Evolutionary conservation across 805 yeast genomes (phyloP), one percentile per base, ranked within the genome.

Genomic region (Lachancea lanzarotensis): DNA sequence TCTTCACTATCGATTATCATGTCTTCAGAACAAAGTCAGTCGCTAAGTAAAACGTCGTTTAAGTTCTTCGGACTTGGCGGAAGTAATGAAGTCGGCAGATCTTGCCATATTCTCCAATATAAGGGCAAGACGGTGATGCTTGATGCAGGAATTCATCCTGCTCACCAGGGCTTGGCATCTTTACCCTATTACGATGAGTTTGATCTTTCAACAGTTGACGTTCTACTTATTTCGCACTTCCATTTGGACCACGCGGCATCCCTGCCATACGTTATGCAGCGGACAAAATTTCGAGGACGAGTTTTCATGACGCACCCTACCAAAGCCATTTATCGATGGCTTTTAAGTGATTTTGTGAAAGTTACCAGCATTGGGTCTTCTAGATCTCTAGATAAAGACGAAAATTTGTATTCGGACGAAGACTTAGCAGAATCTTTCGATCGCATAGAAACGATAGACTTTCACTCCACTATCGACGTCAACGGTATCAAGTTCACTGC

Each of bases 221-320:
- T 93, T 12, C 65, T 93, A 17, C 71, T 93, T 43, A 85, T 93
- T 49, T 85, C 95, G 54, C 99, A 93, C 65, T 93, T 93, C 73
- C 99, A 93, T 66, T 72, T 93, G 60, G 99, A 93, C 62, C 99
- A 93, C 65, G 98, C 98, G 1, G 99, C 98, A 0, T 88, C 97
- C 0, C 72, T 93, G 45, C 99, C 99, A 0, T 93, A 90, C 59
- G 98, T 93, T 37, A 89, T 93, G 97, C 96, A 89, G 57, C 95
- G 89, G 57, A 93, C 99, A 0, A 84, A 76, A 52, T 93, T 93
- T 71, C 82, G 80, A 58, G 99, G 99, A 2, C 76, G 96, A 40
- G 98, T 93, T 4, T 91, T 91, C 63, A 93, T 93, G 99, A 93
- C 99, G 26, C 97, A 93, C 65, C 98, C 99, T 5, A 93, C 98